Evolutionary conservation across 2,329 filamentous ascomycete species (phyloP).

Genomic region (Penicillium hordei): DNA sequence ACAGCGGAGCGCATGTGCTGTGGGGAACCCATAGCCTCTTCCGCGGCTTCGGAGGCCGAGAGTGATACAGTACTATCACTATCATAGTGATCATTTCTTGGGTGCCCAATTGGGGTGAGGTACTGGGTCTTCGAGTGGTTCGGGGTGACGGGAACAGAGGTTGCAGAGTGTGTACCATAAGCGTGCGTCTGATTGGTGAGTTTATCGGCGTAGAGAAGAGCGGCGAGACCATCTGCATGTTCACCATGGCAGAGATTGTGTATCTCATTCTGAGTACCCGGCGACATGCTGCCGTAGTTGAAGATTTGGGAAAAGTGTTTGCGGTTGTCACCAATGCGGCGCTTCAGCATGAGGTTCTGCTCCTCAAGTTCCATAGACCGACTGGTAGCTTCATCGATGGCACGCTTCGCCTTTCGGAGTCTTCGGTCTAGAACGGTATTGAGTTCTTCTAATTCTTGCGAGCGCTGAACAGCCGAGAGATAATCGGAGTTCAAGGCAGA

Average conservation of each 20-base stretch:
- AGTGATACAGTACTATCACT: constrained; percentile 84
- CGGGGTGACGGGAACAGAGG: constrained; percentile 75
- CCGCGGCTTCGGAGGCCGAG: constrained; percentile 54
- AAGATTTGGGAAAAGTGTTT: constrained; percentile 80
- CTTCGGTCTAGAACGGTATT: constrained; percentile 64
- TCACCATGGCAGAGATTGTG: constrained; percentile 37
- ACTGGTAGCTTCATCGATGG: constrained; percentile 76
- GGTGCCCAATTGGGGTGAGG: constrained; percentile 59
- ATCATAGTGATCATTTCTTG: constrained; percentile 56
- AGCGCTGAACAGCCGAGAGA: constrained; percentile 59
- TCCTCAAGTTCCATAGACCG: constrained; percentile 69
- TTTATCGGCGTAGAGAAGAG: constrained; percentile 43
- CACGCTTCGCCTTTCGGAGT: constrained; percentile 70
- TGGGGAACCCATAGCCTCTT: constrained; percentile 47
- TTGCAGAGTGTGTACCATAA: constrained; percentile 46
- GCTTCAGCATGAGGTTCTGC: constrained; percentile 73
- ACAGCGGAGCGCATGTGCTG: constrained; percentile 30
- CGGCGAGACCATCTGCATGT: constrained; percentile 40
- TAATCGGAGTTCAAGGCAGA: constrained; percentile 51
- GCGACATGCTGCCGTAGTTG: constrained; percentile 67
- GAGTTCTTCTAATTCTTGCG: constrained; percentile 65
- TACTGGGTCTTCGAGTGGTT: constrained; percentile 56
- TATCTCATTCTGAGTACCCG: constrained; percentile 58
- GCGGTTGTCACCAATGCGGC: constrained; percentile 83
- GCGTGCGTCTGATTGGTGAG: constrained; percentile 37